A percentile compares a stretch with the other conserved stretches of the same genome.
Conservation (phyloP, 768 basidiomycete genomes). For the Panaeolus papilionaceus region DNA sequence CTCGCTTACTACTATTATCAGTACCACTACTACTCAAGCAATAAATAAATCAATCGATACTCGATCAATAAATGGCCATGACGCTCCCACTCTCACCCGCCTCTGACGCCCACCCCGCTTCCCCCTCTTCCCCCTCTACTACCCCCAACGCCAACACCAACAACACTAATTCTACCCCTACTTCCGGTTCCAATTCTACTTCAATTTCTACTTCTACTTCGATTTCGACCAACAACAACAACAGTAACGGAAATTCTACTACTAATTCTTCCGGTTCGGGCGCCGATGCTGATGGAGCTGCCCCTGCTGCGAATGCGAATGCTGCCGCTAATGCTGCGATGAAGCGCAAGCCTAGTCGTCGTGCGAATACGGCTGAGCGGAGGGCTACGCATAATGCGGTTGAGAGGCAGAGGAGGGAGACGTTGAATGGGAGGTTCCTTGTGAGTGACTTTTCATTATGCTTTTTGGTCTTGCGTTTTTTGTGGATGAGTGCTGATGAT, state of each 20-base stretch:
- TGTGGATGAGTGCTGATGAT: constrained; percentile 8
- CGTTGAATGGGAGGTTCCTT: constrained; percentile 90
- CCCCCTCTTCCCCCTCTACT: constrained; percentile 39
- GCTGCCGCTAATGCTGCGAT: constrained; percentile 38
- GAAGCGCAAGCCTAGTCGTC: constrained; percentile 84
- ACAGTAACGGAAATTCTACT: constrained; percentile 12
- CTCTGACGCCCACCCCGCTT: constrained; percentile 23
- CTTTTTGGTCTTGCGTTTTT: constrained; percentile 1
- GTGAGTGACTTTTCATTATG: constrained; percentile 46
- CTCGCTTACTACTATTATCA: not conserved
- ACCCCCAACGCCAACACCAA: constrained; percentile 42
- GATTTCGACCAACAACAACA: constrained; percentile 24
- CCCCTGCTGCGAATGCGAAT: constrained; percentile 27
- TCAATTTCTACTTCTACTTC: constrained; percentile 47
- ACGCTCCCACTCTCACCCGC: constrained; percentile 40
- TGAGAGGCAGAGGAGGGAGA: constrained; percentile 92
- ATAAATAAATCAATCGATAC: no score
- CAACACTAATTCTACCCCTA: constrained; percentile 27
- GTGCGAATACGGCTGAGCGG: constrained; percentile 97
- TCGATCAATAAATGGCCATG: constrained; percentile 39
- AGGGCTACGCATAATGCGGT: constrained; percentile 97
- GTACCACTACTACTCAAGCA: no score
- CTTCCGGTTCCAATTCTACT: constrained; percentile 27
- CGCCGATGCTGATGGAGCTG: not conserved
- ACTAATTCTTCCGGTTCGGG: not conserved